Base-by-base conservation (phyloP, 441 rosid genomes). In the Adansonia gregorii region DNA sequence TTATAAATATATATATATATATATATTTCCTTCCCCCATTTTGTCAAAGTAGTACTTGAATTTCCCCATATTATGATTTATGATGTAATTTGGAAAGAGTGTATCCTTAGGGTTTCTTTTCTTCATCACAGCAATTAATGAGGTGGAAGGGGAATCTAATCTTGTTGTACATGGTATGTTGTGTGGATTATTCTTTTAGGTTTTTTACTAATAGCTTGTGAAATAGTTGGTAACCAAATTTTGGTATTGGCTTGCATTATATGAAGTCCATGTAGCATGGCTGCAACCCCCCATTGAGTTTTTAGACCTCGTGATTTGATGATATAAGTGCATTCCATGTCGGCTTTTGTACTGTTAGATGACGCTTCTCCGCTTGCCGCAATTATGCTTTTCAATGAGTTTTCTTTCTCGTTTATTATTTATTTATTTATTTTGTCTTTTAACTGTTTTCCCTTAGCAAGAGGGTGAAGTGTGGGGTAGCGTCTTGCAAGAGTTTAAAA, bases 141-240 rank as follows among this genome's bases (percentile, higher is more conserved):
- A 52, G 85, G 81, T 81, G 85, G 79, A 77, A 73, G 82, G 71
- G 86, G 83, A 79, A 84, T 67, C 72, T 60, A 76, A 76, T 81
- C 77, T 75, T 87, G 84, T 76, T 89, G 94, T 90, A 84, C 85
- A 88, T 90, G 90, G 80, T 82, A 84, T 79, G 19, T 17, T 64
- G 92, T 79, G 19, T 17, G 35, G 92, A 80, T 79, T 61, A 79
- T 85, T 86, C 77, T 78, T 84, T 74, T 80, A 85, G 89, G 81
- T 77, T 79, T 56, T 78, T 77, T 84, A 82, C 84, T 76, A 65
- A 77, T 82, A 86, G 88, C 68, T 80, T 79, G 78, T 82, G 82
- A 68, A 83, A 78, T 83, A 74, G 83, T 69, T 81, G 77, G 67
- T 27, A 76, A 63, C 76, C 81, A 82, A 82, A 77, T 82, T 85